Conservation (phyloP, 129 eudicot species). For the Centrapalus pauciflorus region DNA sequence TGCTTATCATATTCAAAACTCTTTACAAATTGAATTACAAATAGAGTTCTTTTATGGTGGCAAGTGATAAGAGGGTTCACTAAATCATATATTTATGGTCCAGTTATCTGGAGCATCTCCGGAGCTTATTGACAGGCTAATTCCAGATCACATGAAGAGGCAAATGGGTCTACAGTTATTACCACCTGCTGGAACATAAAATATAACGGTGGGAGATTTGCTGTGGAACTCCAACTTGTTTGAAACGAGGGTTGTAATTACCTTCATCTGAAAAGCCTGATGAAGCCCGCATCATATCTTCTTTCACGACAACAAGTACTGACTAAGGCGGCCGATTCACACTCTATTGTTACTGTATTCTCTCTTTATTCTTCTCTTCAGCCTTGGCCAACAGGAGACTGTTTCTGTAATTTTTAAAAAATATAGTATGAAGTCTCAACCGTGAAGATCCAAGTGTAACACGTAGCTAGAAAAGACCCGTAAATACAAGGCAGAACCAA, state of each 20-base stretch:
- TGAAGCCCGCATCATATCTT: slow-evolving; percentile 19
- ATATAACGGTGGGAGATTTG: slow-evolving; percentile 9
- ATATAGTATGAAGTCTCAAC: slow-evolving; percentile 7
- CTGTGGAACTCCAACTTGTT: slow-evolving; percentile 18
- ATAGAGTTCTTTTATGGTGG: no score
- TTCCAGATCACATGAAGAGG: slow-evolving; percentile 77
- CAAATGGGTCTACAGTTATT: slow-evolving; percentile 50
- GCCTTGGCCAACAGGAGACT: background rate
- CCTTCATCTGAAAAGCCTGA: slow-evolving; percentile 2
- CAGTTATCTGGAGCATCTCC: slow-evolving; percentile 73
- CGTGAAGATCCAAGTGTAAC: slow-evolving; percentile 5
- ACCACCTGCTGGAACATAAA: slow-evolving; percentile 26
- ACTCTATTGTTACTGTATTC: background rate
- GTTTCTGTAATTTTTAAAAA: background rate
- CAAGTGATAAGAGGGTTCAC: no score
- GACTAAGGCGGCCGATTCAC: background rate
- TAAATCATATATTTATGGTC: background rate
- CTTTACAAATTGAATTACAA: no score
- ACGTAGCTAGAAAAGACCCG: slow-evolving; percentile 22
- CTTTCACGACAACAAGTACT: slow-evolving; percentile 22
- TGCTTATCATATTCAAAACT: background rate
- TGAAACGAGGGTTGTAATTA: slow-evolving; percentile 2
- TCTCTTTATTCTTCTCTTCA: background rate
- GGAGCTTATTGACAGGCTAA: slow-evolving; percentile 71
- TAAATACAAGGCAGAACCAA: slow-evolving; percentile 16